Base-by-base conservation (phyloP, 768 basidiomycete species). In the Rhodotorula graminis region DNA sequence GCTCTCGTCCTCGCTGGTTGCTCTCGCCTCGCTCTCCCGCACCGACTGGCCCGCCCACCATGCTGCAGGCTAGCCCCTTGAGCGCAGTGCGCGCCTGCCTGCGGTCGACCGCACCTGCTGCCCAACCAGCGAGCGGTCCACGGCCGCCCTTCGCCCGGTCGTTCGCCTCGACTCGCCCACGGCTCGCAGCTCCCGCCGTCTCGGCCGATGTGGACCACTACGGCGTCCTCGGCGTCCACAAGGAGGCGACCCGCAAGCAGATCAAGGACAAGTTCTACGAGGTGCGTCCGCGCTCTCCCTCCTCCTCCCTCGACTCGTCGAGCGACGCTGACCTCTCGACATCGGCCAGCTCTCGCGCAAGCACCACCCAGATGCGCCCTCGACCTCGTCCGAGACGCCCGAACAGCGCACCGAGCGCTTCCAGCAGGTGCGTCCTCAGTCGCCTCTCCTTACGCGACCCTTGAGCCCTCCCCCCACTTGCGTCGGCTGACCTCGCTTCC, bases 241-340 rank as follows among this genome's bases (percentile, higher is more conserved):
- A 25, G 31, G 33, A 42, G 18, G 70, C 70, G 1, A 66, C 74
- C 0, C 60, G 70, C 40, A 65, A 71, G 44, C 57, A 71, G 56
- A 75, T 75, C 64, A 71, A 63, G 58, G 67, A 71, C 37, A 61
- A 61, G 57, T 75, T 75, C 64, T 75, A 75, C 70, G 74, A 75
- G 52, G 73, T 74, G 14, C 33, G 66, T 19, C 16, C 29, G 16
- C 25, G 25, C 64, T 40, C 31, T 27, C 23, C n/a, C 40, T 18
- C 42, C 52, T 61, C 44, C 21, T 25, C 40, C 0, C 25, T 44
- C 53, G 18, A 1, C n/a, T n/a, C 7, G 53, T 29, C 44, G 44
- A 37, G 37, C 37, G 5, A 37, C 5, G 29, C 62, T 46, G 8
- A 53, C 67, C 33, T 29, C 27, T 29, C 31, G 31, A 12, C 19